phyloP scores from a whole-genome alignment of 352 stramenopile genomes.

The Pilasporangium apinafurcum region DNA sequence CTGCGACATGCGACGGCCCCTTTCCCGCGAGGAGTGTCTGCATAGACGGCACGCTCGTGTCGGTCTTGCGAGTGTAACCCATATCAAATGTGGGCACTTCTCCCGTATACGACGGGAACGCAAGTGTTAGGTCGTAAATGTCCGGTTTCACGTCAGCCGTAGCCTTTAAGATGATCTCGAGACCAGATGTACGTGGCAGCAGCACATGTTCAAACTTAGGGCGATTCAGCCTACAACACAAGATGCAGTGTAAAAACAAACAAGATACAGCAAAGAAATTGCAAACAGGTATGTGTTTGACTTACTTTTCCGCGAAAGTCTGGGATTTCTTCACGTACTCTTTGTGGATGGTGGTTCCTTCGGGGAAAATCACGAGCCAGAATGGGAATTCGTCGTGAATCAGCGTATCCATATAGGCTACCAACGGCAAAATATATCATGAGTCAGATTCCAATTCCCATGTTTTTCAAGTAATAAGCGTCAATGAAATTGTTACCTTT shows the following conservation, averaged over 20 bases:
- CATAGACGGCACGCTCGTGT: constrained; percentile 83
- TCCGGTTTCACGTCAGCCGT: constrained; percentile 80
- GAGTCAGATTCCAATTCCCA: background rate
- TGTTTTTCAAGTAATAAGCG: background rate
- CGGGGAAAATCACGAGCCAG: constrained; percentile 87
- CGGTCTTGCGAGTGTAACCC: constrained; percentile 78
- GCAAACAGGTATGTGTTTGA: too few species aligned
- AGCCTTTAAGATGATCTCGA: constrained; percentile 90
- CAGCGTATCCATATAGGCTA: constrained; percentile 70
- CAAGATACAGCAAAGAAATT: background rate
- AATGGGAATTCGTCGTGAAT: constrained; percentile 82
- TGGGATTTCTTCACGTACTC: constrained; percentile 87
- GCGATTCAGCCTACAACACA: constrained; percentile 28
- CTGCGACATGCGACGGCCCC: constrained; percentile 31
- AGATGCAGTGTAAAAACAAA: background rate
- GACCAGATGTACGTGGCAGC: constrained; percentile 88
- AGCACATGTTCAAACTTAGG: constrained; percentile 90
- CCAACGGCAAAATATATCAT: background rate
- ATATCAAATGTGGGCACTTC: constrained; percentile 87
- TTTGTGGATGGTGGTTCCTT: constrained; percentile 88
- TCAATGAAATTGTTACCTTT: constrained; percentile 15
- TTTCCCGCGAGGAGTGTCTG: constrained; percentile 61
- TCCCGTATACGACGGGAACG: constrained; percentile 76
- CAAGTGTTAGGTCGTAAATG: constrained; percentile 93
- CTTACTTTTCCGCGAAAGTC: constrained; percentile 84